Evolutionary conservation across 768 basidiomycete species (phyloP).

Genomic region (Tricholoma saponaceum): DNA sequence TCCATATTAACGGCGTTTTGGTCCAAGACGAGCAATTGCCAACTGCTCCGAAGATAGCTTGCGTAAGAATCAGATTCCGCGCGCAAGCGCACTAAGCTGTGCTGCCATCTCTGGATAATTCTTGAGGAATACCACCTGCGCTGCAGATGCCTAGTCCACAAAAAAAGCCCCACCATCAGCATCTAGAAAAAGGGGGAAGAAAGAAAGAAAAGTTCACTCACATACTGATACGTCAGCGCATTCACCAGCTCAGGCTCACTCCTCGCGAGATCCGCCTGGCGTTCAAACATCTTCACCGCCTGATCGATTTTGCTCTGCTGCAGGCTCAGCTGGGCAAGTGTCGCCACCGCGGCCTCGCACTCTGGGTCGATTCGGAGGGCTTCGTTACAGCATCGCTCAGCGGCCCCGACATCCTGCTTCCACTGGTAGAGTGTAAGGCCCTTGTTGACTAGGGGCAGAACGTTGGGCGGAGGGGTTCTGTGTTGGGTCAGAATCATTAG

Average conservation of each 20-base stretch:
- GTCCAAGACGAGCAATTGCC: neutral
- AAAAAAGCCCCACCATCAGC: conserved; percentile 3
- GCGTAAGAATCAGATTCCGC: conserved; percentile 11
- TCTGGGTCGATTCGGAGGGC: conserved; percentile 87
- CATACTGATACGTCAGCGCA: conserved; percentile 76
- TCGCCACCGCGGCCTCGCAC: conserved; percentile 95
- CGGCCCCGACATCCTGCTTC: conserved; percentile 83
- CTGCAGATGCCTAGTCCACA: conserved; percentile 59
- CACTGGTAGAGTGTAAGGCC: conserved; percentile 95
- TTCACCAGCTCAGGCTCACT: conserved; percentile 85
- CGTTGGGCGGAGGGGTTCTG: conserved; percentile 57
- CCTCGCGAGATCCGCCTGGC: conserved; percentile 80
- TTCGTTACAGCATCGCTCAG: conserved; percentile 83
- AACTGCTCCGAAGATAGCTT: neutral
- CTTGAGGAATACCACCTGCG: conserved; percentile 80
- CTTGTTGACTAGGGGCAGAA: conserved; percentile 94
- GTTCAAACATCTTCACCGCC: conserved; percentile 83
- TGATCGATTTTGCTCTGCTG: conserved; percentile 88
- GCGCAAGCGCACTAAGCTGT: conserved; percentile 48
- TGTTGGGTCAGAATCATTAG: neutral
- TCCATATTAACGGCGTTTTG: neutral
- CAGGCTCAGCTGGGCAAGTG: conserved; percentile 87
- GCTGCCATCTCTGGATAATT: conserved; percentile 83
- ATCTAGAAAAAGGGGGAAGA: neutral
- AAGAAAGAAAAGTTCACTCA: conserved; percentile 30